A percentile compares a stretch with the other conserved stretches of the same genome.
These are phyloP conservation scores for Apiotrichum sp. DNA, from an alignment of 1,284 basidiomycete species.

Conservation along the genomic window DNA sequence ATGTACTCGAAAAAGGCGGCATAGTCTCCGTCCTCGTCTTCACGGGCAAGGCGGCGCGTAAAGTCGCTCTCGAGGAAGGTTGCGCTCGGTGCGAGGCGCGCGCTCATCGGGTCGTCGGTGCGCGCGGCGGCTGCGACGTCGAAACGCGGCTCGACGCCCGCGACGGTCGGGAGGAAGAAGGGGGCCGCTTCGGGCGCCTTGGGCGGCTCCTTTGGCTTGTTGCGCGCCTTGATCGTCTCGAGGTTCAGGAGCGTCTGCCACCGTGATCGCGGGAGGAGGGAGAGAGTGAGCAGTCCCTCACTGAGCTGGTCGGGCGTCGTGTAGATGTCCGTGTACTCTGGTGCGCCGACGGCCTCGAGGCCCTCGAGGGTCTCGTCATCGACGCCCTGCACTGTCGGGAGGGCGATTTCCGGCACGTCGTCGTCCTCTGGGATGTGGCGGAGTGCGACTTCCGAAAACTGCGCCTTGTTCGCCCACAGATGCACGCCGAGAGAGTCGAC, in stretches of 20 bases:
- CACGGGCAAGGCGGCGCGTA: slow-evolving; percentile 58
- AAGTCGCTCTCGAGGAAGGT: slow-evolving; percentile 67
- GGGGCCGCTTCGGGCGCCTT: slow-evolving; percentile 93
- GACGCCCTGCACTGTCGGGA: slow-evolving; percentile 78
- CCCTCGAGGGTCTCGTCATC: slow-evolving; percentile 63
- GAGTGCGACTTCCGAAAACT: slow-evolving; percentile 80
- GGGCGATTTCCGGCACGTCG: slow-evolving; percentile 60
- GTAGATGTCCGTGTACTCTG: slow-evolving; percentile 60
- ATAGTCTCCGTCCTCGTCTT: slow-evolving; percentile 64
- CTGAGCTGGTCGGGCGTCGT: slow-evolving; percentile 77
- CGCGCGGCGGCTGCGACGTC: slow-evolving; percentile 50
- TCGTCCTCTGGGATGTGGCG: slow-evolving; percentile 66
- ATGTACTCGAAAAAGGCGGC: slow-evolving; percentile 76
- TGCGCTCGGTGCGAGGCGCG: slow-evolving; percentile 54
- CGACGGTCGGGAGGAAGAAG: slow-evolving; percentile 89
- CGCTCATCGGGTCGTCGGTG: slow-evolving; percentile 51
- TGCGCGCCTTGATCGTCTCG: slow-evolving; percentile 92
- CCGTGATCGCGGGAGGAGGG: slow-evolving; percentile 79
- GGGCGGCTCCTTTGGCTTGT: slow-evolving; percentile 92
- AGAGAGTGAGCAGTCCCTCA: slow-evolving; percentile 82
- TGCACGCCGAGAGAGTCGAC: slow-evolving; percentile 90
- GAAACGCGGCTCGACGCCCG: slow-evolving; percentile 75
- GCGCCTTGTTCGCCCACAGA: slow-evolving; percentile 95
- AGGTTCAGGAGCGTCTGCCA: slow-evolving; percentile 97
- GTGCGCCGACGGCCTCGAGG: slow-evolving; percentile 56